Base-by-base conservation (phyloP, 2,329 filamentous ascomycete species). In the Amauroascus niger region DNA sequence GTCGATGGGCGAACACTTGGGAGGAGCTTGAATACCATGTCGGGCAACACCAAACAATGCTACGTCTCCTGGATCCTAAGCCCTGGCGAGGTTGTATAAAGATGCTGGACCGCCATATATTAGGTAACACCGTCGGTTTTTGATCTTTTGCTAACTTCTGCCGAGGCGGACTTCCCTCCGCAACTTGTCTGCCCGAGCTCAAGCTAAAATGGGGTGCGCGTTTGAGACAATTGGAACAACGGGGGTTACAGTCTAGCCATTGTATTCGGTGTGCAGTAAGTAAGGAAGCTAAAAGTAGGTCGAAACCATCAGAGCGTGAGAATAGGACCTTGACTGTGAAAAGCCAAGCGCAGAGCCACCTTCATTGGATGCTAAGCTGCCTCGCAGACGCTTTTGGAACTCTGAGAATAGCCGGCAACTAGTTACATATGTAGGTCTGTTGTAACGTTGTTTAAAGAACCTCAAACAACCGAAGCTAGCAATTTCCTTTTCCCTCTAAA, bases 321-420 rank as follows among this genome's bases (percentile, higher is more conserved):
- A 18, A 32, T n/a, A n/a, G n/a, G n/a, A 22, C 40, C 13, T 18
- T 7, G 47, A 49, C 13, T 24, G 1, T 49, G 47, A 40, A 20
- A 49, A 39, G 47, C 47, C 18, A 49, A 40, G n/a, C 40, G 47
- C 47, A 39, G 40, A n/a, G n/a, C n/a, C 47, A 35, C 22, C 18
- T 16, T 40, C 24, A 33, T 18, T n/a, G 9, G 35, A 18, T 41
- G 20, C 20, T 41, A n/a, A 24, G 39, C 20, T 24, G 39, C 24
- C 18, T 41, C 39, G 18, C 18, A 22, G 35, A 20, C 4, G 37
- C 6, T 6, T 4, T 2, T 20, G 18, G 33, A 9, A 41, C 4
- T 18, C n/a, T 22, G 7, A 6, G 8, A 41, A 13, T 24, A 7
- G 18, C 39, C 18, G 13, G 39, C 18, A n/a, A n/a, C n/a, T n/a